Percentiles rank a stretch among this genome's conserved stretches.
phyloP scores from a whole-genome alignment of 345 rosid genomes.

The Citrus unshiu region DNA sequence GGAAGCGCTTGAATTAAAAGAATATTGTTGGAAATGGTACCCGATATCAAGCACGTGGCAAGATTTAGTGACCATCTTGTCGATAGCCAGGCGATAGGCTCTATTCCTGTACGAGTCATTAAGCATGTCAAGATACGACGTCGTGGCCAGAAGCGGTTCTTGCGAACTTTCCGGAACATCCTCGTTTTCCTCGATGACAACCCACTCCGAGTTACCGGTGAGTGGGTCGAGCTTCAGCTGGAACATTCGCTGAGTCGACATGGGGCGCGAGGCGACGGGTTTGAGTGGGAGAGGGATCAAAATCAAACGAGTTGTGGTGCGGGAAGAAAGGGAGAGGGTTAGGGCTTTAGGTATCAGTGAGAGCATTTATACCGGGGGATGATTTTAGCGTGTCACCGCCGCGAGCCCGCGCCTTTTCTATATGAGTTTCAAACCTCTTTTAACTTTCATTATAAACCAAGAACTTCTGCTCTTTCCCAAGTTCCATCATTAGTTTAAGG shows the following conservation, averaged over 20 bases:
- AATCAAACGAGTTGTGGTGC: conserved; percentile 10
- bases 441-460: too few relatives aligned
- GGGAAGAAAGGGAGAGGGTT: conserved; percentile 4
- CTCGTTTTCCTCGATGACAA: conserved; percentile 52
- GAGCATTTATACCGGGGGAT: conserved; percentile 5
- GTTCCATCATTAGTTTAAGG: too few relatives aligned
- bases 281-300: conserved; percentile 4
- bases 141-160: conserved; percentile 44
- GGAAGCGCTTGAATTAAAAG: too few relatives aligned
- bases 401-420: background rate
- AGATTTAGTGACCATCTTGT: conserved; percentile 55
- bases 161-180: conserved; percentile 25
- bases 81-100: conserved; percentile 56
- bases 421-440: too few relatives aligned
- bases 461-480: too few relatives aligned
- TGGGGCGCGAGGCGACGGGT: conserved; percentile 22
- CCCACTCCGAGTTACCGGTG: conserved; percentile 68
- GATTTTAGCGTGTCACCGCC: background rate
- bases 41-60: conserved; percentile 93
- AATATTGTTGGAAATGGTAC: conserved; percentile 20
- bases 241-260: conserved; percentile 52
- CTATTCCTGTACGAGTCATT: conserved; percentile 56
- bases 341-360: conserved; percentile 25
- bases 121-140: conserved; percentile 77
- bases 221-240: conserved; percentile 60